phyloP scores from a whole-genome alignment of 495 filamentous ascomycete species.

The Neurospora sp. region DNA sequence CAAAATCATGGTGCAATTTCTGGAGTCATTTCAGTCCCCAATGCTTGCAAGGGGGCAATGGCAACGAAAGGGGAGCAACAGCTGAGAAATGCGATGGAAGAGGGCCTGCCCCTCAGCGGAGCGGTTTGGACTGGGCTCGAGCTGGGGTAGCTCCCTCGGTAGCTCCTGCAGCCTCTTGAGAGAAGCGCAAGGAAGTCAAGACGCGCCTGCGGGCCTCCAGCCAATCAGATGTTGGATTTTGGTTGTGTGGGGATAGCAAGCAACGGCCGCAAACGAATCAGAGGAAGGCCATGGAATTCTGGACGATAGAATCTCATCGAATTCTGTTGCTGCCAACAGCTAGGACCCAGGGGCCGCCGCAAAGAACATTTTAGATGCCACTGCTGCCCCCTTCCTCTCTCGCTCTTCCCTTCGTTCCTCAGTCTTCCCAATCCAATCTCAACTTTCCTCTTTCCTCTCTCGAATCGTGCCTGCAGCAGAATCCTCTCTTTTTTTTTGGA shows the following conservation, averaged over 20 bases:
- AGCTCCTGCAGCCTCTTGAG: slow-evolving; percentile 14
- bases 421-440: slow-evolving; percentile 2
- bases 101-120: background rate
- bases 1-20: background rate
- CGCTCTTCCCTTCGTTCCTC: slow-evolving; percentile 9
- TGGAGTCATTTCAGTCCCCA: background rate
- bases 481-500: slow-evolving; percentile 1
- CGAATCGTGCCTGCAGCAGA: background rate
- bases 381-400: slow-evolving; percentile 11
- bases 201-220: slow-evolving; percentile 9
- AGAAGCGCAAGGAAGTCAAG: slow-evolving; percentile 2
- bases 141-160: slow-evolving; percentile 8
- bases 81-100: background rate
- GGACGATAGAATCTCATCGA: slow-evolving; percentile 31
- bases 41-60: background rate
- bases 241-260: slow-evolving; percentile 19
- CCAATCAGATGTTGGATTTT: slow-evolving; percentile 15
- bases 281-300: slow-evolving; percentile 20
- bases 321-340: slow-evolving; percentile 19
- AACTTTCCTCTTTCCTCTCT: slow-evolving; percentile 8
- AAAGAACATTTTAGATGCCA: slow-evolving; percentile 27
- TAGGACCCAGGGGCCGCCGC: slow-evolving; percentile 11
- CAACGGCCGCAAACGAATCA: slow-evolving; percentile 19
- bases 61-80: background rate
- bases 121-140: background rate